These are phyloP conservation scores for Microdochium bolleyi DNA, from an alignment of 2,329 filamentous ascomycete species.

Conservation along the genomic window DNA sequence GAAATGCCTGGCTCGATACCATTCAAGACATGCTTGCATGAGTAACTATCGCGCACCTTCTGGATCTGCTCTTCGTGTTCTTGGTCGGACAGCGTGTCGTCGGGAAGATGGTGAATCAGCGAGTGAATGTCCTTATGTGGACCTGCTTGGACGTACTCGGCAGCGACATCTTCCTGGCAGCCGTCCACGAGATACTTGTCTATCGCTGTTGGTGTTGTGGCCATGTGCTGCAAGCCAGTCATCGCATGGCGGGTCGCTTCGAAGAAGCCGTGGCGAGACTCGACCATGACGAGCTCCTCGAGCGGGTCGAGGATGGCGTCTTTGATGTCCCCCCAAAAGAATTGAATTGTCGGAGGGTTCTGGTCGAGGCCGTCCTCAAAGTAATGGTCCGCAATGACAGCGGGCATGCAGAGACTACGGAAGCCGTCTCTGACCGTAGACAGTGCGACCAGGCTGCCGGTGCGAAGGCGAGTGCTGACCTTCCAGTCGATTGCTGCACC, in stretches of 20 bases:
- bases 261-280: slow-evolving; percentile 65
- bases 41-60: slow-evolving; percentile 10
- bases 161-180: slow-evolving; percentile 20
- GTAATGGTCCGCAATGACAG: slow-evolving; percentile 63
- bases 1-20: slow-evolving; percentile 16
- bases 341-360: slow-evolving; percentile 64
- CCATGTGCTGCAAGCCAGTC: slow-evolving; percentile 58
- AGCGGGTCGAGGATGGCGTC: slow-evolving; percentile 61
- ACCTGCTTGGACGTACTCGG: slow-evolving; percentile 21
- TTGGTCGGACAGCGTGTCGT: slow-evolving; percentile 3
- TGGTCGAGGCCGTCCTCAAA: slow-evolving; percentile 51
- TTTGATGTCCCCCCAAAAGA: slow-evolving; percentile 57
- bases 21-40: slow-evolving; percentile 11
- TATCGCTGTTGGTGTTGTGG: slow-evolving; percentile 41
- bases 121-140: slow-evolving; percentile 23
- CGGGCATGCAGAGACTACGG: slow-evolving; percentile 56
- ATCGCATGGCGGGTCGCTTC: slow-evolving; percentile 70
- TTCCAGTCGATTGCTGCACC: slow-evolving; percentile 60
- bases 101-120: slow-evolving; percentile 19
- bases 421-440: slow-evolving; percentile 54
- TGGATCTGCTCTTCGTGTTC: slow-evolving; percentile 5
- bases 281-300: slow-evolving; percentile 69
- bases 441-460: slow-evolving; percentile 45
- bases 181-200: slow-evolving; percentile 51
- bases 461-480: slow-evolving; percentile 40